Base-by-base conservation (phyloP, 768 basidiomycete species). In the Astraeus odoratus region DNA sequence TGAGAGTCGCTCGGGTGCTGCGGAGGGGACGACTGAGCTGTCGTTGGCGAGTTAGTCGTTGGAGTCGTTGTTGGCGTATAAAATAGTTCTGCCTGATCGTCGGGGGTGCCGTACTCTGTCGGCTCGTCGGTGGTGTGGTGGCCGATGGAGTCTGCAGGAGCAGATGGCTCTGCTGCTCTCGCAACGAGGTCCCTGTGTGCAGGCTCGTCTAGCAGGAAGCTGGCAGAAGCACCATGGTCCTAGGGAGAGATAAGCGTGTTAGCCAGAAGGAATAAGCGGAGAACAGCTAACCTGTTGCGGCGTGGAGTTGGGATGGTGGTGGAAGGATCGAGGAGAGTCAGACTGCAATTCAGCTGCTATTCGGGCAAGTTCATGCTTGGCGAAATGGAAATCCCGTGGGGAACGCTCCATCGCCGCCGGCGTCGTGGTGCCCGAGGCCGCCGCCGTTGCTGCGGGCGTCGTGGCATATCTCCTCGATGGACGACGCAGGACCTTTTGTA, bases 401-500 rank as follows among this genome's bases (percentile, higher is more conserved):
- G 43, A 22, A 30, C 36, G 47, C 22, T 36, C 22, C 22, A 35
- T 19, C 33, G 39, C 6, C 23, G 42, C 19, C 39, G 27, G 16
- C 18, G 47, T 10, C 5, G 39, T 16, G 16, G 31, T 22, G 8
- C 10, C 38, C 25, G 43, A 16, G 42, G 38, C 20, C 34, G 43
- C 34, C 25, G 51, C 44, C 24, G 37, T 7, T 31, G 10, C 12
- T 12, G 6, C 30, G n/a, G n/a, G n/a, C n/a, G n/a, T 50, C 0
- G 74, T 25, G 2, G 70, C 56, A 59, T 87, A 87, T 0, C 72
- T 65, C 57, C 83, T 79, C 1, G 83, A 84, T 9, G 85, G 85
- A 42, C 70, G 60, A 42, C 77, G 75, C 34, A 88, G 69, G 35
- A 86, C 59, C 31, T 69, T 71, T 60, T 86, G 83, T 42, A 81